Conservation (phyloP, 73 alveolate genomes). For the Tetrahymena malaccensis region DNA sequence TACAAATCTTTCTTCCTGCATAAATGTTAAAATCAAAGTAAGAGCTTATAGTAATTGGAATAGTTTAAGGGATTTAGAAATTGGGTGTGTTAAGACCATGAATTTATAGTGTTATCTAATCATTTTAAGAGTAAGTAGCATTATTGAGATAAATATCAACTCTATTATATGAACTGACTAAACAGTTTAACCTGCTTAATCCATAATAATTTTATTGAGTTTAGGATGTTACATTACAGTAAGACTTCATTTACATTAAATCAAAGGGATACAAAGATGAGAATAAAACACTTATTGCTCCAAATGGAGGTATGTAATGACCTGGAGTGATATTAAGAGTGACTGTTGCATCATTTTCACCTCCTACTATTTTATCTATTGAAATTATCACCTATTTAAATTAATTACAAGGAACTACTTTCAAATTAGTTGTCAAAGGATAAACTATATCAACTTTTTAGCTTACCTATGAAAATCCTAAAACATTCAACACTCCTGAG, state of each 20-base stretch:
- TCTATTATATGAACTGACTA: background rate
- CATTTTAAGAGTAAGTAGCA: background rate
- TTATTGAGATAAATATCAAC: background rate
- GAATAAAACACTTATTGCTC: background rate
- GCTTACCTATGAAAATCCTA: background rate
- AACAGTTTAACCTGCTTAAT: background rate
- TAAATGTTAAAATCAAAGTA: background rate
- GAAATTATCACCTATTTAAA: background rate
- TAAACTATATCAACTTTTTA: background rate
- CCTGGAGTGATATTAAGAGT: background rate
- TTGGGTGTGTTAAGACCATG: background rate
- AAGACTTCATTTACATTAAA: background rate
- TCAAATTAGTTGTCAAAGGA: background rate
- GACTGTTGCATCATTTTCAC: background rate
- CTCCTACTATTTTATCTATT: background rate
- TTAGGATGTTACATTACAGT: background rate
- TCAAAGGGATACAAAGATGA: background rate
- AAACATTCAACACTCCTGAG: background rate
- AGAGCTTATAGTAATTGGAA: background rate
- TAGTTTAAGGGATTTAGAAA: background rate
- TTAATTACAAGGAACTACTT: background rate
- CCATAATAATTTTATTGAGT: background rate
- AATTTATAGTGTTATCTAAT: background rate
- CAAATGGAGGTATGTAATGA: background rate
- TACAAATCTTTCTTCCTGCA: background rate